Base-by-base conservation (phyloP, 768 basidiomycete species). In the Sarcodon aspratus region DNA sequence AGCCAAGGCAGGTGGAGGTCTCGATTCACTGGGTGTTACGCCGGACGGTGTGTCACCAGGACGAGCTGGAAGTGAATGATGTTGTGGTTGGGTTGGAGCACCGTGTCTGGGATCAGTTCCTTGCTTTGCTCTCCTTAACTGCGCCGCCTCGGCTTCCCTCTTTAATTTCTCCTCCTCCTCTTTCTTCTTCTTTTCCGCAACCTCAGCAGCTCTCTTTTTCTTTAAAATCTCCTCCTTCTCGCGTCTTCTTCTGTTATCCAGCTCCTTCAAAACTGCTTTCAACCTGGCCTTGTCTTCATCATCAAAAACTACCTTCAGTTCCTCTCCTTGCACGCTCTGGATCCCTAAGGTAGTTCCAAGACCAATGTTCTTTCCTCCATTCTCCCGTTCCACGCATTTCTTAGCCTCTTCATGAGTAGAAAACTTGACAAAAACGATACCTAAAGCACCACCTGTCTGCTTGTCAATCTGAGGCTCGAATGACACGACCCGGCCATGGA, bases 381-480 rank as follows among this genome's bases (percentile, higher is more conserved):
- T 72, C 57, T 82, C 82, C 45, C 69, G 72, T 50, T 73, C 73
- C 18, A 85, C 71, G 51, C 86, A 91, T 42, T 64, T 58, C 49
- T 70, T 72, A 5, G 91, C 92, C 40, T 86, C 82, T 12, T 81
- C 79, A 52, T 82, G 78, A 0, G 74, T 66, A 13, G 63, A 58
- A 58, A 68, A 97, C 54, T 75, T 78, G 53, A 97, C 74, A 59
- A 78, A 79, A 37, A 90, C 78, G 37, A 97, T 76, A 2, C 94
- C 93, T 1, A 96, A 74, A 1, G 83, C 77, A 45, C 78, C 82
- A 3, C 92, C 93, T n/a, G 80, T 89, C 46, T 74, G 71, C 49
- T 75, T 73, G 65, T 95, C 86, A 50, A 85, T 77, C 57, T 91
- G 85, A 9, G 81, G 74, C 50, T 93, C 88, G 50, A 89, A 80